A percentile compares a stretch with the other conserved stretches of the same genome.
Evolutionary conservation across 495 filamentous ascomycete genomes (phyloP).

Genomic region (Durotheca rogersii): DNA sequence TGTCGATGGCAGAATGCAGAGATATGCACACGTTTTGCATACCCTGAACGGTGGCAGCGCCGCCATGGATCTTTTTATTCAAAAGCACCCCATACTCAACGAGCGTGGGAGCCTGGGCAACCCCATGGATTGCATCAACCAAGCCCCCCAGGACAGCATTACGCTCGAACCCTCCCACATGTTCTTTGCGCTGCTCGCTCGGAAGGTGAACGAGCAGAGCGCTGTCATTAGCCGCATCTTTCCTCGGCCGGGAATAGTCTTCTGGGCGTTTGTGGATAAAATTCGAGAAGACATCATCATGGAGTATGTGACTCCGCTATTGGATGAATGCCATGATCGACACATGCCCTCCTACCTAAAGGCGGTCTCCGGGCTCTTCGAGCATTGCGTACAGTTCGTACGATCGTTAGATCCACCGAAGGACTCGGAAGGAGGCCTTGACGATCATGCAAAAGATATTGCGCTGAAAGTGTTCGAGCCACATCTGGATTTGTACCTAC

Average conservation of each 20-base stretch:
- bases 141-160: slow-evolving; percentile 58
- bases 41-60: slow-evolving; percentile 78
- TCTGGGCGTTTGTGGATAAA: slow-evolving; percentile 76
- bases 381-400: slow-evolving; percentile 75
- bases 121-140: slow-evolving; percentile 79
- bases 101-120: slow-evolving; percentile 72
- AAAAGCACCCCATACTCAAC: slow-evolving; percentile 78
- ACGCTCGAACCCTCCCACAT: slow-evolving; percentile 72
- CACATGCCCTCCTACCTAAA: slow-evolving; percentile 78
- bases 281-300: slow-evolving; percentile 80
- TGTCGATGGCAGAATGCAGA: slow-evolving; percentile 81
- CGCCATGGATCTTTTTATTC: slow-evolving; percentile 80
- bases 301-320: slow-evolving; percentile 81
- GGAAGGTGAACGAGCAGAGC: slow-evolving; percentile 81
- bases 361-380: slow-evolving; percentile 83
- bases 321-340: slow-evolving; percentile 83
- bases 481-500: slow-evolving; percentile 88
- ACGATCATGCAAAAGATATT: slow-evolving; percentile 56
- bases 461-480: slow-evolving; percentile 78
- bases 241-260: slow-evolving; percentile 69
- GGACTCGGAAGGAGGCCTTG: slow-evolving; percentile 30
- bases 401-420: slow-evolving; percentile 61
- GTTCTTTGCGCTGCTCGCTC: slow-evolving; percentile 75
- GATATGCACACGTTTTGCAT: slow-evolving; percentile 83
- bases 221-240: slow-evolving; percentile 82